A percentile compares a stretch with the other conserved stretches of the same genome.
phyloP scores from a whole-genome alignment of 2,329 filamentous ascomycete species.

The Nannizziopsis barbatae region DNA sequence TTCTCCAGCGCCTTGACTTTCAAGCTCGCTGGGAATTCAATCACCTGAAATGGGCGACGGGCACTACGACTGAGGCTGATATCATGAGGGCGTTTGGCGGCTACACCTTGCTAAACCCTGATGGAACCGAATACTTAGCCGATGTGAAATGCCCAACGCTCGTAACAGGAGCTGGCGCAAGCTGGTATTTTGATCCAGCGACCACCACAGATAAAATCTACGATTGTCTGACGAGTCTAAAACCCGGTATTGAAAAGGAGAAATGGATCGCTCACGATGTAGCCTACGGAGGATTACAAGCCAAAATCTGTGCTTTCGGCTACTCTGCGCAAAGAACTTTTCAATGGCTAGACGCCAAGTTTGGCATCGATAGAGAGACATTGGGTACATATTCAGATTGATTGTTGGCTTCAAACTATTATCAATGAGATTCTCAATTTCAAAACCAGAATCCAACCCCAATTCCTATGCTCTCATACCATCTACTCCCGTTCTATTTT shows the following conservation, averaged over 20 bases:
- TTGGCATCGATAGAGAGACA: background rate
- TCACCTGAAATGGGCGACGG: slow-evolving; percentile 5
- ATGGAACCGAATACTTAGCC: background rate
- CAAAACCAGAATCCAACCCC: too few relatives aligned
- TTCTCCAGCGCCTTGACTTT: slow-evolving; percentile 17
- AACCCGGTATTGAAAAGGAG: background rate
- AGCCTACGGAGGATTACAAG: background rate
- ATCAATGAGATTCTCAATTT: too few relatives aligned
- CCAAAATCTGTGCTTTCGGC: slow-evolving; percentile 3
- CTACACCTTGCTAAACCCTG: background rate
- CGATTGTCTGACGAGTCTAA: background rate
- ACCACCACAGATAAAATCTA: background rate
- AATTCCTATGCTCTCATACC: too few relatives aligned
- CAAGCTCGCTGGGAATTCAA: slow-evolving; percentile 22
- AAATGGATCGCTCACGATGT: slow-evolving; percentile 3
- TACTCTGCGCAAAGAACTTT: background rate
- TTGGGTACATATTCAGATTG: background rate
- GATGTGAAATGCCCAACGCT: slow-evolving; percentile 1
- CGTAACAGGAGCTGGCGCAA: slow-evolving; percentile 1
- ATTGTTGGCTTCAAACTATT: background rate
- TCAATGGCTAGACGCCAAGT: slow-evolving; percentile 3
- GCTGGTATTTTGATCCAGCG: background rate
- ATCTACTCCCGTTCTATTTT: too few relatives aligned
- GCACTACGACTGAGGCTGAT: background rate
- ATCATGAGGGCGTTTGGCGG: background rate